phyloP scores from a whole-genome alignment of 352 stramenopile genomes.

The Globisporangium radiosum region DNA sequence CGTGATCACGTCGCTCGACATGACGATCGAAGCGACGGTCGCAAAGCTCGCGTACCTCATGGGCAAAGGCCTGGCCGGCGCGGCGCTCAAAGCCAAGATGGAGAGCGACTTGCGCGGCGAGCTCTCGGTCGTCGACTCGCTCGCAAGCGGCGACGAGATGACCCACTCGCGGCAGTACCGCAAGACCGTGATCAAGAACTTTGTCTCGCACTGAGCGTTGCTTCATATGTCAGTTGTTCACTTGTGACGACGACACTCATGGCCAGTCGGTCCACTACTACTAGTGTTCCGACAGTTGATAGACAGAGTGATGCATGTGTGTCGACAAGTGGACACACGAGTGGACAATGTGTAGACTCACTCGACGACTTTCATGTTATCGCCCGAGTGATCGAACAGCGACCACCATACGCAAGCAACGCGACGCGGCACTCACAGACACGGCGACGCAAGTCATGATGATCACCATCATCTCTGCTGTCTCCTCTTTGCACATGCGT shows the following conservation, averaged over 20 bases:
- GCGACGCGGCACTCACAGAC: too few relatives aligned
- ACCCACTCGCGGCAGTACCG: constrained; percentile 52
- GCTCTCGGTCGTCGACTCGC: constrained; percentile 65
- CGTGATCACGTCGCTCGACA: constrained; percentile 93
- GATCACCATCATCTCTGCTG: too few relatives aligned
- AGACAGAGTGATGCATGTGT: neutral
- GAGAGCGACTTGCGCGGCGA: constrained; percentile 79
- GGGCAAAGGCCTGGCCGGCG: constrained; percentile 69
- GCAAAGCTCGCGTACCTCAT: constrained; percentile 95
- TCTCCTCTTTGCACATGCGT: too few relatives aligned
- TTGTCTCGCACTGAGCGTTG: constrained; percentile 47
- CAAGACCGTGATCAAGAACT: constrained; percentile 74
- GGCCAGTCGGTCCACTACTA: too few relatives aligned
- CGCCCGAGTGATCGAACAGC: too few relatives aligned
- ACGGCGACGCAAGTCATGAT: too few relatives aligned
- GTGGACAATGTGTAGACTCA: too few relatives aligned
- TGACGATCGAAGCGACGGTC: constrained; percentile 94
- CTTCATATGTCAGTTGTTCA: neutral
- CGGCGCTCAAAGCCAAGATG: constrained; percentile 75
- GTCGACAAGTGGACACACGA: too few relatives aligned
- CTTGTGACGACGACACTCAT: too few relatives aligned
- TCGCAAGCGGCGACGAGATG: constrained; percentile 58
- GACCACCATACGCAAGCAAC: too few relatives aligned
- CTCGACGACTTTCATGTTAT: too few relatives aligned
- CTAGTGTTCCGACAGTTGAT: too few relatives aligned